These are phyloP conservation scores for Mucuna pruriens DNA, from an alignment of 306 rosid species.

Conservation along the genomic window DNA sequence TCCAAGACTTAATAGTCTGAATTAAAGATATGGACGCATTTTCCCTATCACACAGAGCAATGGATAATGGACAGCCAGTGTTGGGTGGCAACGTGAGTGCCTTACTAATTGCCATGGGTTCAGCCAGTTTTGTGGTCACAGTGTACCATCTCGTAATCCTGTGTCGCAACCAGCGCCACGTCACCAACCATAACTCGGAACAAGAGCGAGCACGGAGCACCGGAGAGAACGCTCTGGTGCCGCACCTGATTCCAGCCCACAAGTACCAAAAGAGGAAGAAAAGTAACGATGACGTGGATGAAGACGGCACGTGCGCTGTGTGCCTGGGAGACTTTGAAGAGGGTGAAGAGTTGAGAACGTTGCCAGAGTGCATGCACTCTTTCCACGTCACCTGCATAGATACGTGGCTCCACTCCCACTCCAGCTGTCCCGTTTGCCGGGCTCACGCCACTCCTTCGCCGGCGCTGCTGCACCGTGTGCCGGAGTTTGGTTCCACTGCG, in stretches of 20 bases:
- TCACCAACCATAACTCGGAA: neutral
- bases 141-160: neutral
- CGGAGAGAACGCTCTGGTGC: neutral
- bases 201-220: neutral
- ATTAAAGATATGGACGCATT: neutral
- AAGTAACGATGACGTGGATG: neutral
- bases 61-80: neutral
- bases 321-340: slow-evolving; percentile 72
- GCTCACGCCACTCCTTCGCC: slow-evolving; percentile 36
- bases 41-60: neutral
- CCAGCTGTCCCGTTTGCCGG: slow-evolving; percentile 62
- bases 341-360: slow-evolving; percentile 65
- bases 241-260: slow-evolving; percentile 52
- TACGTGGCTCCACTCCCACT: slow-evolving; percentile 66
- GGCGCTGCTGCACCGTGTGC: neutral
- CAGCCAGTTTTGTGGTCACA: neutral
- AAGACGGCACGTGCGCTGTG: slow-evolving; percentile 55
- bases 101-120: neutral
- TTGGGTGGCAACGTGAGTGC: neutral
- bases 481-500: slow-evolving; percentile 13
- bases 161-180: neutral
- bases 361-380: slow-evolving; percentile 72
- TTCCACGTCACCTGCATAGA: slow-evolving; percentile 73
- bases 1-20: neutral
- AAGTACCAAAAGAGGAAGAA: slow-evolving; percentile 46